phyloP scores from a whole-genome alignment of 2,329 filamentous ascomycete genomes.

The Mariannaea elegans region DNA sequence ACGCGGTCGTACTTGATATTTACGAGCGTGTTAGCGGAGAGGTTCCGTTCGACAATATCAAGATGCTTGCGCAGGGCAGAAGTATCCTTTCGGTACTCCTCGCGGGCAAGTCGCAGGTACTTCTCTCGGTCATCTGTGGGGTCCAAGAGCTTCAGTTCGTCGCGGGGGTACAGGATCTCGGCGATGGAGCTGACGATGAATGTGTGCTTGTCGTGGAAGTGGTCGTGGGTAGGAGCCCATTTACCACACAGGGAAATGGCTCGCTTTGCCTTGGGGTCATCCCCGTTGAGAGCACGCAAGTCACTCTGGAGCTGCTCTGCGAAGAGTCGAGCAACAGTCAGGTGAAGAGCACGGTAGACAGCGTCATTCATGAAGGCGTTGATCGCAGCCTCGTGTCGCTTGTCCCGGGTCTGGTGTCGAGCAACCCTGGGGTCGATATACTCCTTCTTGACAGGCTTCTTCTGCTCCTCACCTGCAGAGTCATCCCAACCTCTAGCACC shows the following conservation, averaged over 20 bases:
- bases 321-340: slow-evolving; percentile 64
- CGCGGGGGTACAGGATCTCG: slow-evolving; percentile 58
- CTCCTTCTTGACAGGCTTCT: slow-evolving; percentile 5
- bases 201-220: slow-evolving; percentile 67
- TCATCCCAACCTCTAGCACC: not conserved
- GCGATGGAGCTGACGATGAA: slow-evolving; percentile 65
- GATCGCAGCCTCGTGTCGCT: slow-evolving; percentile 53
- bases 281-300: slow-evolving; percentile 49
- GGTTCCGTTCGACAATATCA: slow-evolving; percentile 61
- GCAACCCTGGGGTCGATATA: slow-evolving; percentile 26
- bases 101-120: slow-evolving; percentile 63
- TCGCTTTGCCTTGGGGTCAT: slow-evolving; percentile 50
- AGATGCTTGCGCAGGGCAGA: slow-evolving; percentile 63
- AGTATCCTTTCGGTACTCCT: slow-evolving; percentile 60
- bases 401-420: slow-evolving; percentile 44
- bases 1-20: slow-evolving; percentile 66
- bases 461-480: not conserved
- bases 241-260: slow-evolving; percentile 66
- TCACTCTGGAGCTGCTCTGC: slow-evolving; percentile 63
- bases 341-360: slow-evolving; percentile 61
- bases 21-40: slow-evolving; percentile 55
- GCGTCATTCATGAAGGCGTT: slow-evolving; percentile 52
- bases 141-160: slow-evolving; percentile 40
- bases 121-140: slow-evolving; percentile 53
- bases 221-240: slow-evolving; percentile 65